Base-by-base conservation (phyloP, 176 grass and related monocot species). In the Chloris gayana region DNA sequence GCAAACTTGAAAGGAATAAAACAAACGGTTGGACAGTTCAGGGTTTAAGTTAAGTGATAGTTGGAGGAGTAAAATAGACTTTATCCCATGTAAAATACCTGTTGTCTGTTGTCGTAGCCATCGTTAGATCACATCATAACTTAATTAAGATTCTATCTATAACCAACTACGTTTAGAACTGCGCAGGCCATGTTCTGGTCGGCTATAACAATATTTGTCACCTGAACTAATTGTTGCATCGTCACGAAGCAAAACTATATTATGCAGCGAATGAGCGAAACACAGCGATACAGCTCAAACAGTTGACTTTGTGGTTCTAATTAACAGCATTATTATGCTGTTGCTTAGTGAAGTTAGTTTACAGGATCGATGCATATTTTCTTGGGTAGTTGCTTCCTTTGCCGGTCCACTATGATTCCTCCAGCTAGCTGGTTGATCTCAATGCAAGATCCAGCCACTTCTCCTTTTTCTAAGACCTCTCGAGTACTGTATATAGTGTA, bases 371-470 rank as follows among this genome's bases (percentile, higher is more conserved):
- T 61, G 30, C 53, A 56, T 56, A 21, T 56, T 24, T 56, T 5
- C 21, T 56, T 60, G 24, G 24, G 24, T 60, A 78, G 10, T 30
- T 37, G 27, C 18, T 49, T 15, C 17, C 3, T 35, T 72, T 60
- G 22, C 50, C 58, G 38, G n/a, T n/a, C 44, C 39, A 21, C 22
- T 78, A 35, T n/a, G 86, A 88, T 78, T 83, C 67, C 17, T 46
- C 66, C n/a, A 9, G 37, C 17, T 83, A 4, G 74, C 17, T 72
- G 29, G 59, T 72, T 50, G 42, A 66, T 51, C 38, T 66, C 29
- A n/a, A n/a, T n/a, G n/a, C n/a, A 21, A 46, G 37, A 60, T 37
- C 9, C 27, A 83, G 66, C 44, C 1, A 4, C 34, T 38, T 58
- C 7, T 58, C 50, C 3, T 25, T 59, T 22, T 39, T 37, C 49